A percentile compares a stretch with the other conserved stretches of the same genome.
Evolutionary conservation across 306 rosid genomes (phyloP).

Genomic region (Quercus engelmannii): DNA sequence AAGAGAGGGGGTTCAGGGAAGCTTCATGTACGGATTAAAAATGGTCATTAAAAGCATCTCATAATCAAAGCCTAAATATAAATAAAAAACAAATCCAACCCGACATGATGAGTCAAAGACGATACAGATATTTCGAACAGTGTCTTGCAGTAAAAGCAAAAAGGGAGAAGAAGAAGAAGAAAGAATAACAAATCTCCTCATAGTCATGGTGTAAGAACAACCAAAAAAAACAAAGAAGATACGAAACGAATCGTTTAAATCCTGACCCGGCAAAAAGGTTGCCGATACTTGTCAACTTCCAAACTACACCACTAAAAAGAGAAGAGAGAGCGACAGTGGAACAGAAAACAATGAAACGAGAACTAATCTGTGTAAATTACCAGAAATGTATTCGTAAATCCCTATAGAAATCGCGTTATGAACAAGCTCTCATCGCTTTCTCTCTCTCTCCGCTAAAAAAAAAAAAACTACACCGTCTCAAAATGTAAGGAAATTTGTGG

Average conservation of each 20-base stretch:
- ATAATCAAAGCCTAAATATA: slow-evolving; percentile 8
- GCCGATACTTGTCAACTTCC: slow-evolving; percentile 18
- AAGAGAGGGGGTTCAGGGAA: slow-evolving; percentile 12
- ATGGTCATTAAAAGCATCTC: not conserved
- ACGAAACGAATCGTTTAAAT: not conserved
- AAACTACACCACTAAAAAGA: slow-evolving; percentile 3
- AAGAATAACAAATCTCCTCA: not conserved
- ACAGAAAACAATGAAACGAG: slow-evolving; percentile 38
- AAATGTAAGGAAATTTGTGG: not conserved
- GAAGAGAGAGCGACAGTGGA: slow-evolving; percentile 42
- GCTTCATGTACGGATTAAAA: slow-evolving; percentile 5
- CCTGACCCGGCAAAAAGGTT: not conserved
- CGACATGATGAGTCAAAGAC: slow-evolving; percentile 22
- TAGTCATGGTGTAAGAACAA: not conserved
- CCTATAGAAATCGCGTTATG: slow-evolving; percentile 1
- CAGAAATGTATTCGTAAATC: not conserved
- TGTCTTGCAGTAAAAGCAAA: too few relatives aligned
- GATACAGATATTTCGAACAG: not conserved
- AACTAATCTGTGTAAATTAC: slow-evolving; percentile 21
- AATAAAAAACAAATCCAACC: not conserved
- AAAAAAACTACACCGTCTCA: not conserved
- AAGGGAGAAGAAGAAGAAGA: not conserved
- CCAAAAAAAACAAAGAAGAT: not conserved
- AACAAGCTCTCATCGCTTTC: slow-evolving; percentile 15
- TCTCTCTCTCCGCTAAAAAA: too few relatives aligned